These are phyloP conservation scores for Hepatocystis sp. DNA, from an alignment of 169 alveolate species.

Conservation along the genomic window DNA sequence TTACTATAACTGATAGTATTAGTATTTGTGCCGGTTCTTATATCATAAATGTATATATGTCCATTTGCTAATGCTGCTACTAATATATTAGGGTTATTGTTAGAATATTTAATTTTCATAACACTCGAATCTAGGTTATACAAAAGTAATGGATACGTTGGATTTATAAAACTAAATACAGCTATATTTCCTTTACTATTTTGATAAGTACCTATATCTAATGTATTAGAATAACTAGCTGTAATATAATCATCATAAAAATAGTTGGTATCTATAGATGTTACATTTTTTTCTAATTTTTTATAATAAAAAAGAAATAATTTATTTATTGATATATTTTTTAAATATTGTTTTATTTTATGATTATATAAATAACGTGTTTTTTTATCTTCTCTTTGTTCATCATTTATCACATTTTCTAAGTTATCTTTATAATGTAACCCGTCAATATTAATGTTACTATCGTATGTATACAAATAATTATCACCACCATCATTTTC, in stretches of 20 bases:
- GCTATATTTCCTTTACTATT: constrained; percentile 73
- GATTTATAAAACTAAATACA: constrained; percentile 58
- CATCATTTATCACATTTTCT: not conserved
- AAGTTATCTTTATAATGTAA: constrained; percentile 4
- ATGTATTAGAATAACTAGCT: constrained; percentile 68
- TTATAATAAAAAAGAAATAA: constrained; percentile 63
- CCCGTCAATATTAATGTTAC: not conserved
- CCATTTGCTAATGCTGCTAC: constrained; percentile 71
- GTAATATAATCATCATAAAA: constrained; percentile 66
- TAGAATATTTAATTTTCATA: constrained; percentile 48
- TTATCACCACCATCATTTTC: no score
- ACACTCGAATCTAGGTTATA: constrained; percentile 66
- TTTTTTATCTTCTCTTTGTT: not conserved
- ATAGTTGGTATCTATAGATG: constrained; percentile 69
- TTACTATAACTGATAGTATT: no score
- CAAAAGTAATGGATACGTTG: constrained; percentile 46
- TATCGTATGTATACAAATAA: not conserved
- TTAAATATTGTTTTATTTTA: constrained; percentile 42
- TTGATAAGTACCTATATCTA: constrained; percentile 64
- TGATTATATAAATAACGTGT: constrained; percentile 7
- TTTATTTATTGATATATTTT: constrained; percentile 53
- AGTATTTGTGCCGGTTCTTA: no score
- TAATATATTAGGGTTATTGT: constrained; percentile 48
- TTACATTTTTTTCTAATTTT: constrained; percentile 59
- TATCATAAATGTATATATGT: constrained; percentile 50